phyloP scores from a whole-genome alignment of 306 rosid genomes.

The apple (Malus domestica) region ASM211411v1 NC_041791.1:37284501-37285000 shows the following conservation, averaged over 20 bases:
- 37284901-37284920: slow-evolving; percentile 3
- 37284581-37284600: slow-evolving; percentile 87
- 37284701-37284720: slow-evolving; percentile 5
- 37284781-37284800: slow-evolving; percentile 71
- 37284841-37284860: slow-evolving; percentile 83
- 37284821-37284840: slow-evolving; percentile 79
- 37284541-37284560: neutral
- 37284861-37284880: neutral
- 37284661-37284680: neutral
- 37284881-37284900: neutral
- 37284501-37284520: neutral
- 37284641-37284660: neutral
- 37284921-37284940: slow-evolving; percentile 18
- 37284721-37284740: neutral
- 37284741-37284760: slow-evolving; percentile 88
- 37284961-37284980: slow-evolving; percentile 89
- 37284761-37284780: slow-evolving; percentile 83
- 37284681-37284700: neutral
- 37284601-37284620: slow-evolving; percentile 87
- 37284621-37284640: slow-evolving; percentile 40
- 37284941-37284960: slow-evolving; percentile 64
- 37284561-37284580: slow-evolving; percentile 70
- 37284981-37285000: slow-evolving; percentile 77
- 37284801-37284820: slow-evolving; percentile 85
- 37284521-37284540: neutral